Evolutionary conservation across 306 rosid genomes (phyloP).

Genomic region (Acacia melanoxylon): DNA sequence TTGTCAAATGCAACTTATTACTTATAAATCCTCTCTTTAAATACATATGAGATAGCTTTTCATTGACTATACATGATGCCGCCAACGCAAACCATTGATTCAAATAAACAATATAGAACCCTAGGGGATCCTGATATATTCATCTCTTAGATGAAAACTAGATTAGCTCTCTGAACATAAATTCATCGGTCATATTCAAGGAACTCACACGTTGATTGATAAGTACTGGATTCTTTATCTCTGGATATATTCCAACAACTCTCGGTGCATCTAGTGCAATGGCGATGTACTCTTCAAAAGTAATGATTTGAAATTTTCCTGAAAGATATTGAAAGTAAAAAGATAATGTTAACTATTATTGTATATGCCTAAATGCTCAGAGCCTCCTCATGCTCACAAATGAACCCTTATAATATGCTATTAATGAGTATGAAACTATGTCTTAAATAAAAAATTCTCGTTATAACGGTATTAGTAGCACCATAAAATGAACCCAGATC

Average conservation of each 20-base stretch:
- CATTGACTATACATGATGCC: conserved; percentile 1
- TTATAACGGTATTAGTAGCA: background rate
- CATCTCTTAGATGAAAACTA: background rate
- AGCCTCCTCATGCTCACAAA: background rate
- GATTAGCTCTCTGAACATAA: conserved; percentile 2
- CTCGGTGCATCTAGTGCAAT: conserved; percentile 84
- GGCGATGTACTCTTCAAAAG: conserved; percentile 87
- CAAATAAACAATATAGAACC: background rate
- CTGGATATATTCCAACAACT: conserved; percentile 97
- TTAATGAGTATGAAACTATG: background rate
- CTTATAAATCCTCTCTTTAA: background rate
- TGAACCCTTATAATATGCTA: background rate
- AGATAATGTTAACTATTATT: conserved; percentile 15
- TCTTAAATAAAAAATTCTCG: background rate
- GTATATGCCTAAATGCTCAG: background rate
- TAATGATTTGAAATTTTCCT: conserved; percentile 76
- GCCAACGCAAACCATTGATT: conserved; percentile 1
- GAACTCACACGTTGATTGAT: conserved; percentile 86
- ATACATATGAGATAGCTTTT: background rate
- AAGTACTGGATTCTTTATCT: conserved; percentile 80
- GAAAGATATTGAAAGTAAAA: conserved; percentile 36
- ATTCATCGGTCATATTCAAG: conserved; percentile 17
- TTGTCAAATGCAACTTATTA: background rate
- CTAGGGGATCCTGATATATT: conserved; percentile 2
- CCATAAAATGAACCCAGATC: background rate